Base-by-base conservation (phyloP, 2,329 filamentous ascomycete species). In the Sporothrix mexicana region DNA sequence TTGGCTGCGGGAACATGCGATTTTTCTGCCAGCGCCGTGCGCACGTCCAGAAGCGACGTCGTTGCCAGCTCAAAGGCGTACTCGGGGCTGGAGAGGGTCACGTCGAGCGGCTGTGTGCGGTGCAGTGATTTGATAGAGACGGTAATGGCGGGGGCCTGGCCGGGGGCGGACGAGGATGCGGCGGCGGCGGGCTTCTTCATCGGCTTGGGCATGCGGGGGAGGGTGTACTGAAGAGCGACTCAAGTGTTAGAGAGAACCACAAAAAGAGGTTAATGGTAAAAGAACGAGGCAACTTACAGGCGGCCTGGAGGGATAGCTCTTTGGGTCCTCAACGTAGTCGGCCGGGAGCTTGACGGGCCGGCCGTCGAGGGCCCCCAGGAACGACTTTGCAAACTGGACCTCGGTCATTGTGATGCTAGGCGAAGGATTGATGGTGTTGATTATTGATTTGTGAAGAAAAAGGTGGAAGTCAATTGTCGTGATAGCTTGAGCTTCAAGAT, bases 241-340 rank as follows among this genome's bases (percentile, higher is more conserved):
- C 1, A 20, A 41, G 25, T 2, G 13, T 71, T 36, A 64, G 73
- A 8, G 4, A 36, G 10, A 12, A n/a, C 3, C 3, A 9, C 3
- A 73, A 7, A 8, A 30, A 23, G 8, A 25, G 51, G n/a, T 4
- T 25, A 47, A 53, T 57, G 68, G 41, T 66, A 25, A n/a, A 72
- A 47, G 43, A 7, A n/a, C 0, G 66, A 9, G 49, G 64, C 8
- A 68, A 81, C 90, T 43, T 88, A 98, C 95, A 17, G 94, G 92
- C 76, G 90, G 87, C 75, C 92, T 90, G 36, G 92, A 85, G 30
- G 93, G 92, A 80, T 95, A 95, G 76, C 87, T 89, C 78, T 90
- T 91, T 68, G 93, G 90, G 79, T 98, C 93, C 82, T 95, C 93
- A 81, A 97, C 91, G 89, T 98, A 92, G 81, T 98, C 94, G 76